phyloP scores from a whole-genome alignment of 225 moss, liverwort and hornwort genomes.

The Polytrichum formosum region DNA sequence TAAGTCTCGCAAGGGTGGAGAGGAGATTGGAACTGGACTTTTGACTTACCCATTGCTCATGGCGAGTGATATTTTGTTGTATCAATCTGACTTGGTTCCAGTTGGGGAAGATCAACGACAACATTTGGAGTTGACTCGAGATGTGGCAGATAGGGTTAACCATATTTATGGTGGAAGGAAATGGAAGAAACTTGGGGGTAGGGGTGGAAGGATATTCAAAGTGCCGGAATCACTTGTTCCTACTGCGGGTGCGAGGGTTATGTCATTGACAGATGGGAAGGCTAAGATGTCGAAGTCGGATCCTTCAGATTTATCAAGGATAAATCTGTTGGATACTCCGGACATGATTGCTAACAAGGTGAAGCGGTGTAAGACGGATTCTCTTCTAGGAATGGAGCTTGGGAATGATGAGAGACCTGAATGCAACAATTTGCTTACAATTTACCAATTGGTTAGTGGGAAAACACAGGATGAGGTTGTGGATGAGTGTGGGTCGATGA shows the following conservation, averaged over 20 bases:
- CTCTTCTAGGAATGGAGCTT: constrained; percentile 80
- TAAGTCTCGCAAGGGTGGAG: constrained; percentile 88
- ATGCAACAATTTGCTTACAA: constrained; percentile 80
- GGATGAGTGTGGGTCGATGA: constrained; percentile 67
- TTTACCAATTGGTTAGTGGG: constrained; percentile 82
- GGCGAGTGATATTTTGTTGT: constrained; percentile 97
- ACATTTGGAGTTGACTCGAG: constrained; percentile 93
- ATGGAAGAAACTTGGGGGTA: constrained; percentile 97
- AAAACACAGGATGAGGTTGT: constrained; percentile 87
- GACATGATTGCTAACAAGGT: constrained; percentile 82
- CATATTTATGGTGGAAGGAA: constrained; percentile 86
- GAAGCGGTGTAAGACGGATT: constrained; percentile 95
- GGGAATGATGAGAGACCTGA: constrained; percentile 85
- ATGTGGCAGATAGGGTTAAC: constrained; percentile 92
- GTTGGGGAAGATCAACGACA: constrained; percentile 99
- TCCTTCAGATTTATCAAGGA: constrained; percentile 84
- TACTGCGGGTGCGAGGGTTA: constrained; percentile 87
- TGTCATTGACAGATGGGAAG: constrained; percentile 91
- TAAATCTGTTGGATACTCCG: constrained; percentile 82
- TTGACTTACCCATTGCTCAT: constrained; percentile 91
- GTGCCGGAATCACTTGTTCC: constrained; percentile 94
- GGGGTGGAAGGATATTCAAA: constrained; percentile 32
- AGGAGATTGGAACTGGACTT: constrained; percentile 92
- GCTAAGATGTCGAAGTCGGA: constrained; percentile 99
- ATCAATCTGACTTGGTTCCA: constrained; percentile 98